Conservation (phyloP, 352 stramenopile species). For the Globisporangium middletonii region DNA sequence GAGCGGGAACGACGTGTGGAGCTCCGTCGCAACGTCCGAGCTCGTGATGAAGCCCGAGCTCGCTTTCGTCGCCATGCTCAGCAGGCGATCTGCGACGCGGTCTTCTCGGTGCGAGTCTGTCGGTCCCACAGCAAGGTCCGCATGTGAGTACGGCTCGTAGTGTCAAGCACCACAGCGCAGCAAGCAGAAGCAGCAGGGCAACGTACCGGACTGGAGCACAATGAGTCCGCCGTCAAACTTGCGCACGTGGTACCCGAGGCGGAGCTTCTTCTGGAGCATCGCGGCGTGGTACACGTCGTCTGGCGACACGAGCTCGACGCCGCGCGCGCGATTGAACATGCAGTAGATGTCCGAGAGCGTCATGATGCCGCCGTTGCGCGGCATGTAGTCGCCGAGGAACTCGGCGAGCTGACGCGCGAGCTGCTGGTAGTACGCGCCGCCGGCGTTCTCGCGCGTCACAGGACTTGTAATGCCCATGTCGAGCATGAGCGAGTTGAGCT, state of each 20-base stretch:
- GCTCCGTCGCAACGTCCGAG: slow-evolving; percentile 85
- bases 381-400: slow-evolving; percentile 80
- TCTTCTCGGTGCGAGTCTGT: slow-evolving; percentile 84
- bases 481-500: slow-evolving; percentile 83
- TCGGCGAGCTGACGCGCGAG: slow-evolving; percentile 87
- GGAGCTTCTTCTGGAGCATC: slow-evolving; percentile 73
- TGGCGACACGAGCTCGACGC: slow-evolving; percentile 96
- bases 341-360: slow-evolving; percentile 99
- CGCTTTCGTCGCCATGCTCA: slow-evolving; percentile 71
- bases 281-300: slow-evolving; percentile 94
- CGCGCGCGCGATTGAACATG: slow-evolving; percentile 97
- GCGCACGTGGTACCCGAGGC: slow-evolving; percentile 90
- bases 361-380: slow-evolving; percentile 93
- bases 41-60: slow-evolving; percentile 81
- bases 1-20: slow-evolving; percentile 93
- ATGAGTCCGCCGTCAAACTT: slow-evolving; percentile 92
- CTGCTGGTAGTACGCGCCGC: slow-evolving; percentile 87
- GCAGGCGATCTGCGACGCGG: slow-evolving; percentile 59
- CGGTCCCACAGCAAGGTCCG: neutral
- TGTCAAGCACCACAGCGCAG: neutral
- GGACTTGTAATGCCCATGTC: slow-evolving; percentile 93
- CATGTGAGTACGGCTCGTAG: neutral
- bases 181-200: neutral
- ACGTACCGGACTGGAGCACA: slow-evolving; percentile 86
- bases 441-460: slow-evolving; percentile 88